Conservation (phyloP, 2,329 filamentous ascomycete species). For the Eutypa lata region DNA sequence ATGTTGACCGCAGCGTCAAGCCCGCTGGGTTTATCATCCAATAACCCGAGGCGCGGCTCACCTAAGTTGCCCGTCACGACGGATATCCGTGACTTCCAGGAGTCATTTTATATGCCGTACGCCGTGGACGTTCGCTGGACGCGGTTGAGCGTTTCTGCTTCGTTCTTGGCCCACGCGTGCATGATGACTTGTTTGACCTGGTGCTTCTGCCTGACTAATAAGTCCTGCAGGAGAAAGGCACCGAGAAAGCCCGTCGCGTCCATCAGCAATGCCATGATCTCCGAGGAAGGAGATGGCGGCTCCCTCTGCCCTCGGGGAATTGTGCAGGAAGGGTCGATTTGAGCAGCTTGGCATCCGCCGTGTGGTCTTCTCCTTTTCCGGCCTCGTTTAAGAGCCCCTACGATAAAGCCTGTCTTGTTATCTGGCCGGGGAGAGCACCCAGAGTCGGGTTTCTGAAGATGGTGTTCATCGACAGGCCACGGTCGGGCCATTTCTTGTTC, state of each 20-base stretch:
- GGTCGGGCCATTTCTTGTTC: neutral
- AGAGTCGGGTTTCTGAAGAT: neutral
- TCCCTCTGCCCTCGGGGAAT: conserved; percentile 47
- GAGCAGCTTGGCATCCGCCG: neutral
- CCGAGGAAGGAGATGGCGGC: conserved; percentile 44
- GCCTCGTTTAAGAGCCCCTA: neutral
- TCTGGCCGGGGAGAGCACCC: neutral
- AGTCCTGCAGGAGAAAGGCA: neutral
- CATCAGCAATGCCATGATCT: neutral
- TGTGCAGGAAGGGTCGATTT: neutral
- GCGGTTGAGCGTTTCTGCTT: neutral
- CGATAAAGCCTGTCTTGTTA: neutral
- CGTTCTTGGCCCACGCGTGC: neutral
- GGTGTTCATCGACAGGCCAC: neutral
- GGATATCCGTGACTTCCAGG: neutral
- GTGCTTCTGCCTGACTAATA: neutral
- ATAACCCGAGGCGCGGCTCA: neutral
- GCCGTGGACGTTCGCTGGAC: neutral
- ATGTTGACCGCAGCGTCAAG: conserved; percentile 34
- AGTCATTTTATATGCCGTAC: neutral
- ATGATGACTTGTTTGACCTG: neutral
- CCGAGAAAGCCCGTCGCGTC: neutral
- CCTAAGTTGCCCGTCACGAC: neutral
- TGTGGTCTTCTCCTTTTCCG: neutral
- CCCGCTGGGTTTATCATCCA: neutral